Evolutionary conservation across 148 eudicot species (phyloP), one percentile per base, ranked within the genome.

Genomic region (Vaccinium corymbosum): DNA sequence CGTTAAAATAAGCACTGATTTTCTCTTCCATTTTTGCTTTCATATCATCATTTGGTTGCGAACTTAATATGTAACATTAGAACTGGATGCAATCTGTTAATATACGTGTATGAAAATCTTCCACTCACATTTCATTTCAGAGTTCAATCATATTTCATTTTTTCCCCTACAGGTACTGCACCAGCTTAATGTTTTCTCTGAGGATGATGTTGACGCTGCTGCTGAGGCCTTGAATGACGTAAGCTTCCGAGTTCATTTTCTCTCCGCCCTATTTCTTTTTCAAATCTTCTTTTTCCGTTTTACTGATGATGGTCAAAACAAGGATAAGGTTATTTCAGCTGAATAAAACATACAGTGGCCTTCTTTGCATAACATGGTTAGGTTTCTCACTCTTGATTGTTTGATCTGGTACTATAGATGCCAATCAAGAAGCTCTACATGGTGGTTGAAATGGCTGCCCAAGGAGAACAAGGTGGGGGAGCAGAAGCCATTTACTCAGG

Each of bases 391-490:
- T 70, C 72, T 78, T 49, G 72, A 66, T 70, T 57, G 48, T 49
- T 85, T 75, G 52, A 55, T 29, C 82, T 85, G 56, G 22, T 68
- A 27, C 27, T 87, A 25, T 84, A 95, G 98, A 93, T 94, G 91
- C 93, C 98, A 76, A 87, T 94, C 89, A 95, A 95, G 94, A 95
- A 91, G 90, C 76, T 95, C 11, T 94, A 94, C 88, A 94, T 94
- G 98, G 85, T 94, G 20, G 85, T 94, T 68, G 98, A 94, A 85
- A 95, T 95, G 98, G 97, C 98, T 78, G 98, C 98, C 82, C 98
- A 94, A 90, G 98, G 98, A 79, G 97, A 91, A 82, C 85, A 88
- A 13, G 98, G 98, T 51, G 98, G 98, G 75, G 88, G 88, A 85
- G 95, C 98, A 19, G 98, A 96, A 84, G 92, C 95, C 80, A 92